These are phyloP conservation scores for Lactarius sp. DNA, from an alignment of 768 basidiomycete genomes.

Conservation along the genomic window DNA sequence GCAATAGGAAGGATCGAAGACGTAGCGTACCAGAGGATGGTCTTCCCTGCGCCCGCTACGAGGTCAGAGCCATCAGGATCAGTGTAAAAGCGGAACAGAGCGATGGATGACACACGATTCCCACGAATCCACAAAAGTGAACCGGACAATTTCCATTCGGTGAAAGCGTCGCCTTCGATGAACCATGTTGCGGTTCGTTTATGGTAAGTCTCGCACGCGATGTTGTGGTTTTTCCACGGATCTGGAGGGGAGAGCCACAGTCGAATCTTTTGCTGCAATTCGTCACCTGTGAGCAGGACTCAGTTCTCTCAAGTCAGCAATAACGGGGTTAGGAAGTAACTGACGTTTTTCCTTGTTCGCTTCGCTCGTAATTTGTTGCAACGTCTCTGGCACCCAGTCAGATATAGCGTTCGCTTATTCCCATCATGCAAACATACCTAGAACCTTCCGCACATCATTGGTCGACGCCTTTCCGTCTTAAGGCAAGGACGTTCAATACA, in stretches of 20 bases:
- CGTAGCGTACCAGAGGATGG: background rate
- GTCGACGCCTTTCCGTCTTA: background rate
- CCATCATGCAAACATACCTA: background rate
- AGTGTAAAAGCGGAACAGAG: background rate
- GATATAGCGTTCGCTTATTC: background rate
- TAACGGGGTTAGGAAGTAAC: background rate
- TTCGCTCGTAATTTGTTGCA: background rate
- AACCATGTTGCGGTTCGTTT: background rate
- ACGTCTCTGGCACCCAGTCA: too few species aligned
- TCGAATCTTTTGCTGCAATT: background rate
- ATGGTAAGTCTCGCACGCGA: background rate
- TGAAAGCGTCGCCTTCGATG: background rate
- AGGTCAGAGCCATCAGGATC: background rate
- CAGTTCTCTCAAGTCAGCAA: background rate
- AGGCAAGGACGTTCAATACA: background rate
- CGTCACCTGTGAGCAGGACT: background rate
- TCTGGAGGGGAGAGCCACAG: background rate
- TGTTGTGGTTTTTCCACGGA: background rate
- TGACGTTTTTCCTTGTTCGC: background rate
- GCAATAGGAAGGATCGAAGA: too few species aligned
- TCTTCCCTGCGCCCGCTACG: background rate
- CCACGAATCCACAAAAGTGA: background rate
- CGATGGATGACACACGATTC: background rate
- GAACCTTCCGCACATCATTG: background rate
- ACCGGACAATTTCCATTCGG: background rate